Conservation (phyloP, 192 early-diverging fungal genomes). For the Bifiguratus adelaidae region DNA sequence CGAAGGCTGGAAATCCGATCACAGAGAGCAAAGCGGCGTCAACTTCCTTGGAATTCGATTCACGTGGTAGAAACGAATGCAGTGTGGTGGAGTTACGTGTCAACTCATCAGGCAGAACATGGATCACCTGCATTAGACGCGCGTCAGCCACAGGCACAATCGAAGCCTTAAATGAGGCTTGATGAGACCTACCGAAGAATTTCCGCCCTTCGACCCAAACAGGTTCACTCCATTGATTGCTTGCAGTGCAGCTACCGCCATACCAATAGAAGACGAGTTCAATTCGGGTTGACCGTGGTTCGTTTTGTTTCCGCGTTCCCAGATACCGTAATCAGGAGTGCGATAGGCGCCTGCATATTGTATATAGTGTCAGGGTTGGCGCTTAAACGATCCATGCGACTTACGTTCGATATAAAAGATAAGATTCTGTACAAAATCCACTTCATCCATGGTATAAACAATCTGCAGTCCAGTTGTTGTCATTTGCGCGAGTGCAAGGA, state of each 20-base stretch:
- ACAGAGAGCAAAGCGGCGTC: conserved; percentile 75
- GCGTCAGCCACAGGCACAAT: background rate
- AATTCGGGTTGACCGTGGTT: conserved; percentile 81
- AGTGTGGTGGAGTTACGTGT: conserved; percentile 74
- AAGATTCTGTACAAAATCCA: conserved; percentile 78
- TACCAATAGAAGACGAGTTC: conserved; percentile 82
- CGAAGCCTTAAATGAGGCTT: background rate
- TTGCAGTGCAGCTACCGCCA: conserved; percentile 76
- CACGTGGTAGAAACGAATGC: conserved; percentile 65
- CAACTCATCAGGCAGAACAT: conserved; percentile 78
- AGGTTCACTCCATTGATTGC: conserved; percentile 81
- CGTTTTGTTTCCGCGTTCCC: conserved; percentile 83
- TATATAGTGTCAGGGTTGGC: background rate
- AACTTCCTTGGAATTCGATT: conserved; percentile 80
- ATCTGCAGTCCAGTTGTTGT: conserved; percentile 65
- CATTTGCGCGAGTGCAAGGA: conserved; percentile 75
- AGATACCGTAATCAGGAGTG: conserved; percentile 82
- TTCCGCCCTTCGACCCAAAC: conserved; percentile 71
- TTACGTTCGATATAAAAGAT: conserved; percentile 81
- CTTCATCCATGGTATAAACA: conserved; percentile 77
- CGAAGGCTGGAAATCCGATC: conserved; percentile 86
- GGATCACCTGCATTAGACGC: conserved; percentile 44
- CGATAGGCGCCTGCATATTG: conserved; percentile 41
- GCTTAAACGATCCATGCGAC: background rate
- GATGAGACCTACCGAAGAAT: conserved; percentile 41